Evolutionary conservation across 1,139 yeast genomes (phyloP), one percentile per base, ranked within the genome.

Genomic region (Tardiomyces blankii): DNA sequence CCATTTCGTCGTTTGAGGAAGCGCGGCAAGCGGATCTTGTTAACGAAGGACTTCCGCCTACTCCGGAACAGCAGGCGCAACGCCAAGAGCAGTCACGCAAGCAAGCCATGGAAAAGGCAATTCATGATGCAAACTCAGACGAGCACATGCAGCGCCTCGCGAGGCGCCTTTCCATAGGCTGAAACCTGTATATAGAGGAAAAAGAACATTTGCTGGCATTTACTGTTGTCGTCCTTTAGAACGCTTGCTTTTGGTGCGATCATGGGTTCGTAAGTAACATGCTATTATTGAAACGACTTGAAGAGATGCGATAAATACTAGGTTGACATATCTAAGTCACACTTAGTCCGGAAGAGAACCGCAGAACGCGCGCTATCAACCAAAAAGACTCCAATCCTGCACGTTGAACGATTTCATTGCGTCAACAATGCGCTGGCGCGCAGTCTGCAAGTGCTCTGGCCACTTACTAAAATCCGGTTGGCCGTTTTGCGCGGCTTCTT

Each of bases 31-130:
- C 91, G 2, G 98, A 91, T 67, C 64, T 84, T 55, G 73, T 72
- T 40, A 91, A 91, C 63, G 98, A 91, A 66, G 83, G 86, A 39
- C 64, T 91, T 58, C 98, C 98, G 3, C 97, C 97, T n/a, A 63
- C 80, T 2, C 65, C 69, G 7, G 85, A 78, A 48, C 85, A 82
- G 55, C 62, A 74, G 38, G 67, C 67, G 40, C 66, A 64, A 51
- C 62, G 65, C 41, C 78, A 77, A 50, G 67, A 69, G 47, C 73
- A 73, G 53, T 62, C 67, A 46, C 67, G 73, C 42, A 63, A 60
- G 54, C 60, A 61, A 47, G 65, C 69, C 18, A 65, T 78, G 53
- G 65, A 64, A 44, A 65, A 66, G 49, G 80, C 75, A 42, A 66
- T 77, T 44, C 67, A 69, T 38, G 73, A 64, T 47, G 69, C 66